Base-by-base conservation (phyloP, 2,329 filamentous ascomycete species). In the Xylariaceae sp. region DNA sequence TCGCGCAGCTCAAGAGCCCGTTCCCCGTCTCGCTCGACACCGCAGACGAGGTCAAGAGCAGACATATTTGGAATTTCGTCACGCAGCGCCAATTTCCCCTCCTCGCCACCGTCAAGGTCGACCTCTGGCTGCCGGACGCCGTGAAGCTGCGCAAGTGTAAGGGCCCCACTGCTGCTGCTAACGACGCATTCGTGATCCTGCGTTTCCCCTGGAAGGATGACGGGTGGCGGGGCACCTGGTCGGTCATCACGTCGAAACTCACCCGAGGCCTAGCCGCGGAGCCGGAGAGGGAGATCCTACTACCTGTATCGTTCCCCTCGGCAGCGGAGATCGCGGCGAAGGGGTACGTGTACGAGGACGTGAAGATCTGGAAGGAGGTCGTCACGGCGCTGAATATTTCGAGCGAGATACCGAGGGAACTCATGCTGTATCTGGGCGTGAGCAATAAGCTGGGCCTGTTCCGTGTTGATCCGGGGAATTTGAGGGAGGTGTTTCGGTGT, bases 121-220 rank as follows among this genome's bases (percentile, higher is more conserved):
- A 87, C 67, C 77, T 88, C 51, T 92, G 88, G 87, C 73, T 87
- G 30, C 88, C 88, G 0, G 87, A 90, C 72, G 75, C 80, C 52
- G 77, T 70, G 69, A 83, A 83, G 72, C 72, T 74, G 59, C 76
- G 79, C 17, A 17, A 17, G 17, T 17, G 23, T 1, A 30, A 30
- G 23, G 77, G 17, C 11, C 11, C 13, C 78, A 1, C 81, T 84
- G 62, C 78, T 77, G 1, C 81, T 84, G 71, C 75, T 79, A 2
- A 58, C 61, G 81, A 82, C 18, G 80, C 84, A 1, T 89, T 86
- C 68, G 71, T 91, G 34, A 78, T 90, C 39, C 69, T 90, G 55
- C 81, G 82, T 13, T 92, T 91, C 66, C 86, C 88, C 10, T 85
- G 82, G 79, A 74, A 73, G 61, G 76, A 80, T 56, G 60, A 65